Percentiles rank a stretch among this genome's conserved stretches.
phyloP scores from a whole-genome alignment of 768 basidiomycete genomes.

The Boletus subcaerulescens region DNA sequence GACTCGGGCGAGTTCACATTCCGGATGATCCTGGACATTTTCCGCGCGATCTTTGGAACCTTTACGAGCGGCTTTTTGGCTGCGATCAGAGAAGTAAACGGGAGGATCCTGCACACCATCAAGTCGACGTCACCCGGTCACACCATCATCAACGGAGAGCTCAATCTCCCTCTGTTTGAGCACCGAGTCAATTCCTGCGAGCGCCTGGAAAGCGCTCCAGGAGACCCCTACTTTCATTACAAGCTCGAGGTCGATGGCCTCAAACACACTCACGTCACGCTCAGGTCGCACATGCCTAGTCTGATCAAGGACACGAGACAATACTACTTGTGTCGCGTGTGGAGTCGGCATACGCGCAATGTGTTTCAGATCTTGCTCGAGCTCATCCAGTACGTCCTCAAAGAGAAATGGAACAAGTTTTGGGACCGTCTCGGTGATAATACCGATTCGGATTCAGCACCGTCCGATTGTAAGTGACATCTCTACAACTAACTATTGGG shows the following conservation, averaged over 20 bases:
- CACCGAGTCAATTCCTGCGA: constrained; percentile 15
- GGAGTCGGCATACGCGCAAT: constrained; percentile 13
- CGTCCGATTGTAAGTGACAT: neutral
- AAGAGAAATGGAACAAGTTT: neutral
- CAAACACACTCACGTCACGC: constrained; percentile 1
- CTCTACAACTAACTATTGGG: no score
- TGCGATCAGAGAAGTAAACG: neutral
- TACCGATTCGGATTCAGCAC: neutral
- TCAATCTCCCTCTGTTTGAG: constrained; percentile 23
- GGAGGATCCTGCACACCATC: constrained; percentile 4
- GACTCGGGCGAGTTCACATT: constrained; percentile 9
- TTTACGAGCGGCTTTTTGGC: neutral
- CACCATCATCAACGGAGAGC: constrained; percentile 21
- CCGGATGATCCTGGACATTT: constrained; percentile 11
- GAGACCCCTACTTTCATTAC: constrained; percentile 3
- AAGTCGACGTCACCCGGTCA: constrained; percentile 16
- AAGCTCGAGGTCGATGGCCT: constrained; percentile 13
- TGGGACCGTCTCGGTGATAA: neutral
- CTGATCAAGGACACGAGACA: constrained; percentile 3
- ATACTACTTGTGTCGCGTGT: constrained; percentile 22
- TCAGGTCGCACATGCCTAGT: neutral
- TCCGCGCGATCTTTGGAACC: constrained; percentile 9
- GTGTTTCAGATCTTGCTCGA: constrained; percentile 17
- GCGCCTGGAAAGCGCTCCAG: neutral
- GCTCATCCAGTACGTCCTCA: constrained; percentile 11